Percentiles rank a stretch among this genome's conserved stretches.
phyloP scores from a whole-genome alignment of 345 rosid genomes.

The Euphorbia pulcherrima region DNA sequence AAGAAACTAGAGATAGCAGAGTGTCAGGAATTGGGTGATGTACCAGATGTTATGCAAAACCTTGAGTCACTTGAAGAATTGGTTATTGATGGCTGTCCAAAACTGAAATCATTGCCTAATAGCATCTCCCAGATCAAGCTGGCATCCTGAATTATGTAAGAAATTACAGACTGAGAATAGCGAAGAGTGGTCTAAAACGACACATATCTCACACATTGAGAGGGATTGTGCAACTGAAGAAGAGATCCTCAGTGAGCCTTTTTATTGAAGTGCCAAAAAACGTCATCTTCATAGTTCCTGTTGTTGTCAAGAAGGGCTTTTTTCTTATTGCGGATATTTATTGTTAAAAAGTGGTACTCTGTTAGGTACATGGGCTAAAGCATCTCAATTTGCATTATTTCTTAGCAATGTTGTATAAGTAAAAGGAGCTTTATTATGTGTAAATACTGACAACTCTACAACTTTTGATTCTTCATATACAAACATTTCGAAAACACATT shows the following conservation, averaged over 20 bases:
- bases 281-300: not conserved
- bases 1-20: constrained; percentile 20
- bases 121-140: constrained; percentile 2
- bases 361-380: no score
- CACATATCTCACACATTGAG: constrained; percentile 9
- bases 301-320: not conserved
- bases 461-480: no score
- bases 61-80: constrained; percentile 19
- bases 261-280: not conserved
- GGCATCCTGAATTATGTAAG: not conserved
- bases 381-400: no score
- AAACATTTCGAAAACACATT: no score
- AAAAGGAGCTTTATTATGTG: no score
- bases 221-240: not conserved
- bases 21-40: constrained; percentile 5
- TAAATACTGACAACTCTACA: no score
- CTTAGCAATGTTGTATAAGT: no score
- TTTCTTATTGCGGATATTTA: not conserved
- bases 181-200: constrained; percentile 7
- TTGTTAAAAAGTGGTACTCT: not conserved
- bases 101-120: constrained; percentile 8
- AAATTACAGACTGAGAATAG: not conserved
- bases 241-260: not conserved
- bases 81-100: constrained; percentile 16
- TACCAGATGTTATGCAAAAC: constrained; percentile 6